Percentiles rank a stretch among this genome's conserved stretches.
These are phyloP conservation scores for Xerophyta viscosa DNA, from an alignment of 106 monocot genomes.

Conservation along the genomic window DNA sequence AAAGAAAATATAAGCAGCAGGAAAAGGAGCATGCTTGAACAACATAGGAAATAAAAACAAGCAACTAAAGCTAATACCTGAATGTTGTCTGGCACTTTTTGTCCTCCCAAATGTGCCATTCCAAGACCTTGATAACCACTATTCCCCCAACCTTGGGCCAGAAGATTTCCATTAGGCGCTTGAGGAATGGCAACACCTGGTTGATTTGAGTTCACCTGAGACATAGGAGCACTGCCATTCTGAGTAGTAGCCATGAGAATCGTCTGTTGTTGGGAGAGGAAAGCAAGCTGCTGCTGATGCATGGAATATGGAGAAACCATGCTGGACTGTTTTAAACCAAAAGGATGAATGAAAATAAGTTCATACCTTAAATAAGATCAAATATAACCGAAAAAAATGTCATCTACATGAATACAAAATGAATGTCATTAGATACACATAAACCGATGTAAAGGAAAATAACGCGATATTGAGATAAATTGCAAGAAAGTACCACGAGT, in stretches of 20 bases:
- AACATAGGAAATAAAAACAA: neutral
- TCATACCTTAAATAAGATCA: too few species aligned
- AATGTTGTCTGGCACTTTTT: constrained; percentile 21
- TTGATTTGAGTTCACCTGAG: constrained; percentile 20
- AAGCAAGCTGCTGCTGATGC: constrained; percentile 88
- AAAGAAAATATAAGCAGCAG: too few species aligned
- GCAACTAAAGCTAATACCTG: constrained; percentile 39
- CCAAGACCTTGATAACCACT: constrained; percentile 34
- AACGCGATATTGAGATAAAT: too few species aligned
- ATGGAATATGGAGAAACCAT: constrained; percentile 85
- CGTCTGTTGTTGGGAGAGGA: constrained; percentile 85
- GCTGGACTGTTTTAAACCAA: constrained; percentile 33
- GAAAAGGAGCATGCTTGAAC: neutral
- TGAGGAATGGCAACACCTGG: constrained; percentile 11
- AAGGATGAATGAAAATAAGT: neutral
- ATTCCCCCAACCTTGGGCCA: constrained; percentile 36
- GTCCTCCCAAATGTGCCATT: constrained; percentile 16
- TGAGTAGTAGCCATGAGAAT: constrained; percentile 66
- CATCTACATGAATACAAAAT: too few species aligned
- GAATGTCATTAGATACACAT: too few species aligned
- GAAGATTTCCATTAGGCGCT: constrained; percentile 20
- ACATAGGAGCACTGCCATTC: constrained; percentile 28
- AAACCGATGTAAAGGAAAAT: too few species aligned
- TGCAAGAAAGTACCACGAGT: too few species aligned
- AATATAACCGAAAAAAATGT: too few species aligned